Conservation (phyloP, 768 basidiomycete species). For the Sistotremastrum niveocremeum region DNA sequence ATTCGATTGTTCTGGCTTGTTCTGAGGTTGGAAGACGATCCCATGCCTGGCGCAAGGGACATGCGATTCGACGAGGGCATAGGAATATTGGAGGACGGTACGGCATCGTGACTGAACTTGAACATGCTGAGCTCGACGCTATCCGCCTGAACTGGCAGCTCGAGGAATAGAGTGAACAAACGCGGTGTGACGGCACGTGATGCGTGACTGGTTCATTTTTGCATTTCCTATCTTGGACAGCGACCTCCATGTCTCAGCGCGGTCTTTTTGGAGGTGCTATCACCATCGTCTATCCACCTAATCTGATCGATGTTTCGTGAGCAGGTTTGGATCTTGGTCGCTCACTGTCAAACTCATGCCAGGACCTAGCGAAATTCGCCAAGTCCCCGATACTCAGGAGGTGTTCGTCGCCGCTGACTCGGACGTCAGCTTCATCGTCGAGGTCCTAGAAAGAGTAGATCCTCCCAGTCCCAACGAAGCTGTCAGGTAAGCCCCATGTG, state of each 20-base stretch:
- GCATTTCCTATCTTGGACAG: neutral
- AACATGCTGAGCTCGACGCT: slow-evolving; percentile 5
- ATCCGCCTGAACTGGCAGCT: neutral
- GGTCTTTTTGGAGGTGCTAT: slow-evolving; percentile 86
- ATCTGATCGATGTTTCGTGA: slow-evolving; percentile 78
- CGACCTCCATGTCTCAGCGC: slow-evolving; percentile 16
- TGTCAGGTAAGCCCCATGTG: slow-evolving; percentile 40
- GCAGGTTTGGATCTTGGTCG: slow-evolving; percentile 17
- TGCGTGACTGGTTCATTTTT: neutral
- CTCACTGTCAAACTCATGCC: neutral
- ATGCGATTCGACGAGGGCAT: slow-evolving; percentile 58
- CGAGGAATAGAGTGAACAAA: slow-evolving; percentile 2
- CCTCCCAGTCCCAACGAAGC: slow-evolving; percentile 43
- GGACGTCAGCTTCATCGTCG: slow-evolving; percentile 65
- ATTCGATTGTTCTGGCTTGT: slow-evolving; percentile 30
- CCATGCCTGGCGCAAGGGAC: slow-evolving; percentile 35
- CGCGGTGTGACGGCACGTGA: slow-evolving; percentile 13
- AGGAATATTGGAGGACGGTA: slow-evolving; percentile 54
- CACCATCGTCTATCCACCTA: slow-evolving; percentile 35
- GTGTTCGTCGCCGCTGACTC: slow-evolving; percentile 69
- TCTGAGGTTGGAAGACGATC: slow-evolving; percentile 2
- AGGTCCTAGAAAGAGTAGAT: slow-evolving; percentile 67
- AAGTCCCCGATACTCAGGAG: slow-evolving; percentile 92
- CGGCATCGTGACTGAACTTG: slow-evolving; percentile 17
- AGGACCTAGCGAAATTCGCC: slow-evolving; percentile 43